These are phyloP conservation scores for Salvia hispanica DNA, from an alignment of 257 asterid genomes.

Conservation along the genomic window DNA sequence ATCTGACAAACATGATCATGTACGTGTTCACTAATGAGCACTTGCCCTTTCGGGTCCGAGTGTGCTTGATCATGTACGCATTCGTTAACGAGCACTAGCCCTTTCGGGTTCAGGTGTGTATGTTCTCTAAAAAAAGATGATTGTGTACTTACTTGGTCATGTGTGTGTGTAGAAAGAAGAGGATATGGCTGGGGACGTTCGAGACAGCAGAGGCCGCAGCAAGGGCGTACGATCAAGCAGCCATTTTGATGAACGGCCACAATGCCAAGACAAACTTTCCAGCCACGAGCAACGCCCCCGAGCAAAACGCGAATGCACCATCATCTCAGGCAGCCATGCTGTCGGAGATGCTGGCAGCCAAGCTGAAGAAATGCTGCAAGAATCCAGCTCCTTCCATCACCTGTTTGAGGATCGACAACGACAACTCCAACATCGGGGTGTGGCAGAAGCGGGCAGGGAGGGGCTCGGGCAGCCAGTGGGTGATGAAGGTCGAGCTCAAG, in stretches of 20 bases:
- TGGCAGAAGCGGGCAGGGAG: constrained; percentile 71
- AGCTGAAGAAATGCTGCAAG: constrained; percentile 69
- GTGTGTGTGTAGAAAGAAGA: constrained; percentile 51
- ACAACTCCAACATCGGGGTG: constrained; percentile 63
- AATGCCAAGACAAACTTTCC: constrained; percentile 74
- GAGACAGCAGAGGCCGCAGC: constrained; percentile 84
- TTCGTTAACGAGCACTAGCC: not conserved
- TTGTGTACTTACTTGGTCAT: too few species aligned
- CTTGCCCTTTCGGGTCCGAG: not conserved
- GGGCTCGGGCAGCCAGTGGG: constrained; percentile 58
- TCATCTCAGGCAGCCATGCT: constrained; percentile 24
- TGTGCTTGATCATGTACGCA: not conserved
- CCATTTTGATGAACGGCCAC: constrained; percentile 68
- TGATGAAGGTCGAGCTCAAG: constrained; percentile 65
- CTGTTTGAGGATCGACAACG: constrained; percentile 66
- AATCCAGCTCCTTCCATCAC: constrained; percentile 71
- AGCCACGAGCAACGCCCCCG: constrained; percentile 3
- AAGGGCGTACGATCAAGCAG: constrained; percentile 70
- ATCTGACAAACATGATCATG: not conserved
- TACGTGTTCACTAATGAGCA: not conserved
- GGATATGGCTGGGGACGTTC: constrained; percentile 79
- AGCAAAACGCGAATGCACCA: not conserved
- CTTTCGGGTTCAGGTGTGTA: not conserved
- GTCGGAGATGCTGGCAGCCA: constrained; percentile 53
- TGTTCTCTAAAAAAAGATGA: too few species aligned